A percentile compares a stretch with the other conserved stretches of the same genome.
Conservation (phyloP, 1,139 yeast species). For the Diutina ranongensis region DNA sequence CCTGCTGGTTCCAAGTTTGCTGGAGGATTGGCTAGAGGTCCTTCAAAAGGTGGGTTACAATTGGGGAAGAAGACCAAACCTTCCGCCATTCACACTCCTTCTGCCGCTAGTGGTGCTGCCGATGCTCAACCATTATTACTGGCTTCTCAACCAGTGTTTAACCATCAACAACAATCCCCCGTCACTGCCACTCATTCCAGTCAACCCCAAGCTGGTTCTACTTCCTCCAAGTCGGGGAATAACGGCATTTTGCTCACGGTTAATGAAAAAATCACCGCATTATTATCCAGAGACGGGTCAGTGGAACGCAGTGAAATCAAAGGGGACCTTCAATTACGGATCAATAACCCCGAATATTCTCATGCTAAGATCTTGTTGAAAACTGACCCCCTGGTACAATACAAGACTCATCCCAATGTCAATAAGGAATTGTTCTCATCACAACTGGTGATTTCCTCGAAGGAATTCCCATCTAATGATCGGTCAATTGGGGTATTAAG, state of each 20-base stretch:
- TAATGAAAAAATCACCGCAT: constrained; percentile 69
- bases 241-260: constrained; percentile 72
- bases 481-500: constrained; percentile 84
- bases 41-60: constrained; percentile 50
- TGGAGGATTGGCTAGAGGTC: constrained; percentile 19
- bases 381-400: constrained; percentile 45
- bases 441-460: constrained; percentile 53
- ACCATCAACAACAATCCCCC: constrained; percentile 16
- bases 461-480: constrained; percentile 88
- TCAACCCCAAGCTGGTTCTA: no score
- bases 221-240: constrained; percentile 29
- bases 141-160: constrained; percentile 3
- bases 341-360: constrained; percentile 61
- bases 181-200: constrained; percentile 8
- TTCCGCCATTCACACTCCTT: constrained; percentile 13
- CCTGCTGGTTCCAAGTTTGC: neutral
- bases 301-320: constrained; percentile 66
- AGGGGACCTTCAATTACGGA: constrained; percentile 84
- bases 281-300: constrained; percentile 76
- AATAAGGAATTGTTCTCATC: constrained; percentile 62
- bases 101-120: constrained; percentile 25
- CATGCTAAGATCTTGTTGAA: constrained; percentile 45
- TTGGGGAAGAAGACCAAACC: constrained; percentile 56
- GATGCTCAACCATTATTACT: constrained; percentile 18
- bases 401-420: constrained; percentile 93